A percentile compares a stretch with the other conserved stretches of the same genome.
These are phyloP conservation scores for Glonium stellatum DNA, from an alignment of 495 filamentous ascomycete genomes.

Conservation along the genomic window DNA sequence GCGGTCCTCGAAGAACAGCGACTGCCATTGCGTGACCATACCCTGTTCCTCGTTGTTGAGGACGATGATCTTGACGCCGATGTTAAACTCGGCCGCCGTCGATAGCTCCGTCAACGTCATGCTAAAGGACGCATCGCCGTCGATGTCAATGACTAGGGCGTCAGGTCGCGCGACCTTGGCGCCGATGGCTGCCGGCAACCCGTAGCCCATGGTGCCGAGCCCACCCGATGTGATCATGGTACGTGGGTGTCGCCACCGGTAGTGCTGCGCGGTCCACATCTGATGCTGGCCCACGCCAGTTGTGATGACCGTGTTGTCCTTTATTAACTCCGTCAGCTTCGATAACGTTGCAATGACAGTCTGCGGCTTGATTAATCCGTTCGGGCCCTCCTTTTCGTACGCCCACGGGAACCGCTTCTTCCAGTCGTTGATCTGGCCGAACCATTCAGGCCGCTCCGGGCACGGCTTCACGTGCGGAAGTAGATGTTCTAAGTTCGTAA, in stretches of 20 bases:
- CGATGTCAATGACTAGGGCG: conserved; percentile 83
- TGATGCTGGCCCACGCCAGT: conserved; percentile 95
- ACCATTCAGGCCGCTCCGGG: conserved; percentile 70
- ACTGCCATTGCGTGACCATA: conserved; percentile 97
- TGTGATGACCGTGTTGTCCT: conserved; percentile 74
- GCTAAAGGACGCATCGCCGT: conserved; percentile 92
- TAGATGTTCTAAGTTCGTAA: conserved; percentile 61
- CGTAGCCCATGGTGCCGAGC: conserved; percentile 92
- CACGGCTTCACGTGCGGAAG: conserved; percentile 61
- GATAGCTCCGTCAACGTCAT: conserved; percentile 91
- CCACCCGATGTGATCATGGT: conserved; percentile 89
- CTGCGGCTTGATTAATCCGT: conserved; percentile 82
- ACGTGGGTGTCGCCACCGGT: conserved; percentile 78
- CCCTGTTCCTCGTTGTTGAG: conserved; percentile 95
- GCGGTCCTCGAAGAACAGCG: conserved; percentile 85
- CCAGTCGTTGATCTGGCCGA: conserved; percentile 80
- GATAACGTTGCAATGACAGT: conserved; percentile 74
- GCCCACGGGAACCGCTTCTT: conserved; percentile 76
- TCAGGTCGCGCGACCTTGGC: conserved; percentile 87
- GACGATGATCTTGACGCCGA: conserved; percentile 84
- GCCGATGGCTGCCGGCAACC: conserved; percentile 86
- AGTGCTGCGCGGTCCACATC: conserved; percentile 96
- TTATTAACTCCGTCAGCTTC: conserved; percentile 62
- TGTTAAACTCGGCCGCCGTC: conserved; percentile 87
- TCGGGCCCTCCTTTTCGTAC: conserved; percentile 63